Base-by-base conservation (phyloP, 805 yeast species). In the Ogataea angusta region DNA sequence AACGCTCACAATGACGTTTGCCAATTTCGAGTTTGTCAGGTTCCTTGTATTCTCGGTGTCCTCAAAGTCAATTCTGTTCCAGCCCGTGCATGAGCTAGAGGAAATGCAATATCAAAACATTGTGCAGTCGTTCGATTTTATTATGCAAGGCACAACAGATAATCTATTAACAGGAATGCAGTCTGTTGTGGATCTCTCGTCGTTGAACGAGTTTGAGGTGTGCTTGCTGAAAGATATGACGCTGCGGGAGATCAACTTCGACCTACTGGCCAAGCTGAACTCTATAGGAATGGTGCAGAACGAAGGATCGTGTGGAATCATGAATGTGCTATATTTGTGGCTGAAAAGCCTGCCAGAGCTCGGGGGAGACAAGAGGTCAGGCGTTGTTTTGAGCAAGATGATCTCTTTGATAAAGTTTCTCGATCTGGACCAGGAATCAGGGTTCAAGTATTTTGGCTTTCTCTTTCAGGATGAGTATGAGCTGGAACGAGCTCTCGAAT, bases 11-110 rank as follows among this genome's bases (percentile, higher is more conserved):
- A 30, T 54, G 12, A 30, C 36, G 10, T 36, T 54, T 12, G 38
- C 40, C 1, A 36, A 38, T 9, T 52, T 54, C 25, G 39, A 36
- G 19, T 24, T 14, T 28, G 42, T 31, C 19, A 54, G 45, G 39
- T 54, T 30, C 36, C 47, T 47, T 45, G 57, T 46, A 39, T 52
- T 47, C 19, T 40, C 51, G 15, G 31, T 57, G 23, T 36, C 45
- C 3, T 48, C 56, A 1, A 47, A 56, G 15, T 53, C 62, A 5
- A 46, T 60, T 12, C 53, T 68, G 12, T 78, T 72, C 3, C 63
- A 67, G 5, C 66, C 69, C 28, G 70, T 81, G 2, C 38, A 37
- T 5, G 25, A 38, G 1, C 42, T 60, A 7, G 38, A 49, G 0
- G 47, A 46, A 2, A 4, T 17, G 16, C 65, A 60, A 37, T 57